Conservation (phyloP, 257 asterid genomes). For the Voacanga thouarsii region DNA sequence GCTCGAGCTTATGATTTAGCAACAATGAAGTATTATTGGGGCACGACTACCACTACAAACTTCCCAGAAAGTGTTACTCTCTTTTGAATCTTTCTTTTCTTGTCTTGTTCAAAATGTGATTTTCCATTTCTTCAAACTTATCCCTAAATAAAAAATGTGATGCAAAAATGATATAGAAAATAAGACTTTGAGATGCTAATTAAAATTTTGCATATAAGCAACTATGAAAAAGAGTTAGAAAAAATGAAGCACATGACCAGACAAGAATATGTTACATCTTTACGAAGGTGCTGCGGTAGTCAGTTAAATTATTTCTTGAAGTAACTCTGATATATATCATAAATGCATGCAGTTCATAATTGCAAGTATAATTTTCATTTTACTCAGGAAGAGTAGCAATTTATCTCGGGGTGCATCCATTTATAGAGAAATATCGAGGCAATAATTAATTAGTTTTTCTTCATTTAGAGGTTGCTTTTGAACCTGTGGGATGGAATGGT, state of each 20-base stretch:
- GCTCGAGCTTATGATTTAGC: constrained; percentile 93
- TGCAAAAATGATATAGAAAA: neutral
- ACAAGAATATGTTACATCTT: constrained; percentile 82
- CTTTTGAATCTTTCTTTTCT: neutral
- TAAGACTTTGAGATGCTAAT: neutral
- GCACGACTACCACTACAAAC: constrained; percentile 85
- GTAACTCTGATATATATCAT: neutral
- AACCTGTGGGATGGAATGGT: too few relatives aligned
- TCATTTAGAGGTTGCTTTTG: too few relatives aligned
- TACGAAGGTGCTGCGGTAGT: constrained; percentile 54
- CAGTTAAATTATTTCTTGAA: neutral
- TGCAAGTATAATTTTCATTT: neutral
- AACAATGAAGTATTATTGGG: constrained; percentile 91
- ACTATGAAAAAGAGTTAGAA: constrained; percentile 80
- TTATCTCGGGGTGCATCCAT: constrained; percentile 92
- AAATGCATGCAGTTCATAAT: constrained; percentile 7
- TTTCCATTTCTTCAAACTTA: neutral
- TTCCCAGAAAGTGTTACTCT: constrained; percentile 54
- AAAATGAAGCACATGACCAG: constrained; percentile 92
- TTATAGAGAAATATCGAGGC: constrained; percentile 93
- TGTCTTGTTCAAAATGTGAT: neutral
- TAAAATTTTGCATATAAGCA: constrained; percentile 48
- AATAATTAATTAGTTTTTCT: neutral
- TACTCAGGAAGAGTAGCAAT: constrained; percentile 75
- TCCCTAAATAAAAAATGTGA: neutral